Conservation (phyloP, 306 rosid species). For the Clitoria ternatea region DNA sequence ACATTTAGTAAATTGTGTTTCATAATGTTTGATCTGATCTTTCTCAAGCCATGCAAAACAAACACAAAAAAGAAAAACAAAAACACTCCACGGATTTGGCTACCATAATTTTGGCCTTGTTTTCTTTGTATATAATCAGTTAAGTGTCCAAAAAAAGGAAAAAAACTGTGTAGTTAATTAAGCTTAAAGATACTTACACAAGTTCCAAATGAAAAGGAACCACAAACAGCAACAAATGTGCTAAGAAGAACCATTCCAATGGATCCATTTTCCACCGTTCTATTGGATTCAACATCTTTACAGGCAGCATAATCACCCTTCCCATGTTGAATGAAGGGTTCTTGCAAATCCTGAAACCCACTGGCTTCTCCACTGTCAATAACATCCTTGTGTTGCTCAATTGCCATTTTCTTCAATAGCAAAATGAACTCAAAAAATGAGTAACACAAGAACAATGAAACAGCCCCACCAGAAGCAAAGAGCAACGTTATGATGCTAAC, state of each 20-base stretch:
- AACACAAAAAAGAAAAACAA: background rate
- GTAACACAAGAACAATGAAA: conserved; percentile 12
- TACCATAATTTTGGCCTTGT: background rate
- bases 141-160: no score
- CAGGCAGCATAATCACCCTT: background rate
- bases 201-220: conserved; percentile 75
- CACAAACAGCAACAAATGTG: conserved; percentile 76
- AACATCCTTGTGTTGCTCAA: conserved; percentile 42
- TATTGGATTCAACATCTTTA: conserved; percentile 30
- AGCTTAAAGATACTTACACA: conserved; percentile 46
- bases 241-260: conserved; percentile 62
- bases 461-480: background rate
- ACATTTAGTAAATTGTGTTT: background rate
- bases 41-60: conserved; percentile 2
- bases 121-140: background rate
- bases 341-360: conserved; percentile 34
- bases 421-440: conserved; percentile 14
- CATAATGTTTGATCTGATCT: conserved; percentile 6
- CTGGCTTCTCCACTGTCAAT: conserved; percentile 35
- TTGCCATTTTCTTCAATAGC: conserved; percentile 36
- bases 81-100: background rate
- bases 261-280: conserved; percentile 35
- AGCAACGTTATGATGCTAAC: background rate
- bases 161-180: no score
- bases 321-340: conserved; percentile 38